Evolutionary conservation across 306 rosid species (phyloP).

Genomic region (Begonia masoniana): DNA sequence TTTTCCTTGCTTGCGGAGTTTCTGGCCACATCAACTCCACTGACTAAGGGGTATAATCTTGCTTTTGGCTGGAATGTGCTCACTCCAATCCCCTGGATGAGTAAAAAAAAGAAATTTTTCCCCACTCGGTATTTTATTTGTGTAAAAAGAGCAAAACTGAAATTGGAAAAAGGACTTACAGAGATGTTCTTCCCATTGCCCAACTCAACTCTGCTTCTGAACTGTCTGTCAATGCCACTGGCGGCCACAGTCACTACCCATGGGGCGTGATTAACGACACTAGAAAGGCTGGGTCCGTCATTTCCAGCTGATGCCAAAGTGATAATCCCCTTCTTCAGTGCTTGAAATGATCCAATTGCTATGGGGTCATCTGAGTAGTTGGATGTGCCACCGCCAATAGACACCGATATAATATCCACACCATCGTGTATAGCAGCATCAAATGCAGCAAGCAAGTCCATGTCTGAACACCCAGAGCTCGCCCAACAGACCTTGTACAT

Average conservation of each 20-base stretch:
- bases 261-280: conserved; percentile 58
- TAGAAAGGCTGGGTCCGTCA: conserved; percentile 43
- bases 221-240: conserved; percentile 64
- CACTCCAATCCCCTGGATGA: conserved; percentile 59
- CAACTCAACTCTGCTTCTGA: conserved; percentile 39
- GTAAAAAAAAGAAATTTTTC: background rate
- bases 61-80: conserved; percentile 36
- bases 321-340: conserved; percentile 66
- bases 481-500: conserved; percentile 82
- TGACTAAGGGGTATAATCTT: conserved; percentile 42
- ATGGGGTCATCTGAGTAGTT: conserved; percentile 32
- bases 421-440: conserved; percentile 91
- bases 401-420: conserved; percentile 75
- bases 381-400: conserved; percentile 53
- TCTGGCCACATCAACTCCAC: conserved; percentile 48
- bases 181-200: conserved; percentile 53
- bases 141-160: background rate
- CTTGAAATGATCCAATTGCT: conserved; percentile 68
- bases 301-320: conserved; percentile 80
- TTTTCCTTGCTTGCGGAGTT: conserved; percentile 24
- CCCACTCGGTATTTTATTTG: background rate
- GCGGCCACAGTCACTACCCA: conserved; percentile 93
- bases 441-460: conserved; percentile 76
- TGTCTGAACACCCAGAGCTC: conserved; percentile 53
- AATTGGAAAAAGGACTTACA: conserved; percentile 26